These are phyloP conservation scores for Beta macrorhiza DNA, from an alignment of 179 eudicot genomes.

Conservation along the genomic window DNA sequence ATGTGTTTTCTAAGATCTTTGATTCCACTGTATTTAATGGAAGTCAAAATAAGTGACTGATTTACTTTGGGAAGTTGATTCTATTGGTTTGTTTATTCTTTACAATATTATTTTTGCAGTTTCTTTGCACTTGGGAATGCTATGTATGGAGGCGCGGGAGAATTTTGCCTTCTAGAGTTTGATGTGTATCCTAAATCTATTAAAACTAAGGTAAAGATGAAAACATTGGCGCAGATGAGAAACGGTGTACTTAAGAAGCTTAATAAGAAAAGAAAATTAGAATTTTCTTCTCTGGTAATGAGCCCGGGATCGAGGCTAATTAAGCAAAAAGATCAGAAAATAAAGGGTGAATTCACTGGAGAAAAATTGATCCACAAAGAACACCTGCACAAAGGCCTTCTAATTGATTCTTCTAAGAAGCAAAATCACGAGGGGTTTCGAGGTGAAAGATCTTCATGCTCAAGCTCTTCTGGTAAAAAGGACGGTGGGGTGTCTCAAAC, in stretches of 20 bases:
- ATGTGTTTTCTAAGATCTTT: neutral
- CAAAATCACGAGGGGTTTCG: slow-evolving; percentile 21
- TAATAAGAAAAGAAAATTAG: slow-evolving; percentile 32
- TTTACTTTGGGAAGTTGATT: slow-evolving; percentile 2
- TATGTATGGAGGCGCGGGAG: slow-evolving; percentile 13
- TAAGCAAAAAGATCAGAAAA: slow-evolving; percentile 29
- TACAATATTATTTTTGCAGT: neutral
- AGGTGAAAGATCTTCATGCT: slow-evolving; percentile 20
- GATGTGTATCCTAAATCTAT: neutral
- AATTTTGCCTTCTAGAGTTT: neutral
- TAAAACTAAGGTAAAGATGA: slow-evolving; percentile 27
- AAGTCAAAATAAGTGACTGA: neutral
- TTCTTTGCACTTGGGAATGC: slow-evolving; percentile 6
- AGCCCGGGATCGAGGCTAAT: slow-evolving; percentile 20
- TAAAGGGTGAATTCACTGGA: slow-evolving; percentile 20
- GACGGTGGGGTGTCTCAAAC: slow-evolving; percentile 27
- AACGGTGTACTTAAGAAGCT: slow-evolving; percentile 28
- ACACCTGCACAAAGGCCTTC: neutral
- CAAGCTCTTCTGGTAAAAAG: slow-evolving; percentile 28
- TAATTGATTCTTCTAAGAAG: slow-evolving; percentile 33
- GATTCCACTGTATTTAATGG: neutral
- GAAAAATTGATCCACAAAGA: slow-evolving; percentile 18
- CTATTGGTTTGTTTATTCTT: neutral
- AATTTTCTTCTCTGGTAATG: slow-evolving; percentile 24
- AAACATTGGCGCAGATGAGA: slow-evolving; percentile 33